Conservation (phyloP, 495 filamentous ascomycete genomes). For the Xylaria sp. region DNA sequence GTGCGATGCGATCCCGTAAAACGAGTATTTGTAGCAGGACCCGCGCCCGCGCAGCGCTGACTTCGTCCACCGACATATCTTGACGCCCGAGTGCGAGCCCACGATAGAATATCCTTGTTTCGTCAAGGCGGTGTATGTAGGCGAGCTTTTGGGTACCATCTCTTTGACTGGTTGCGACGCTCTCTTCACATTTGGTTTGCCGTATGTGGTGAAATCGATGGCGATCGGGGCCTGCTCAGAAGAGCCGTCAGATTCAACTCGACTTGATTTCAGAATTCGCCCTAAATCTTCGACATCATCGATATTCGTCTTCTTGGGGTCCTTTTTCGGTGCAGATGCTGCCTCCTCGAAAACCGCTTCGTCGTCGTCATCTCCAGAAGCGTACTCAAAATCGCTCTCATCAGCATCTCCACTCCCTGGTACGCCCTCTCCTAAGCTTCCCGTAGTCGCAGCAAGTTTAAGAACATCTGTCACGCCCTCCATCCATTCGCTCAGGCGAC, state of each 20-base stretch:
- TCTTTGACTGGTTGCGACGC: slow-evolving; percentile 67
- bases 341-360: slow-evolving; percentile 59
- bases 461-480: slow-evolving; percentile 75
- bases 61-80: slow-evolving; percentile 98
- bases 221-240: slow-evolving; percentile 63
- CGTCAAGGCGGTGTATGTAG: slow-evolving; percentile 84
- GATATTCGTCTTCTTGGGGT: slow-evolving; percentile 49
- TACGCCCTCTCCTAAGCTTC: slow-evolving; percentile 79
- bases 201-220: slow-evolving; percentile 83
- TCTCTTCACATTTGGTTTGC: slow-evolving; percentile 55
- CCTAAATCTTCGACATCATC: slow-evolving; percentile 91
- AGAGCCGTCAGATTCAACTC: slow-evolving; percentile 46
- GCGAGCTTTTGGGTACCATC: slow-evolving; percentile 91
- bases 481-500: slow-evolving; percentile 77
- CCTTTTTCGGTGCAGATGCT: slow-evolving; percentile 45
- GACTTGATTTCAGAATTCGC: slow-evolving; percentile 59
- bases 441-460: slow-evolving; percentile 63
- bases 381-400: slow-evolving; percentile 81
- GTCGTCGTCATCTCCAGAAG: slow-evolving; percentile 62
- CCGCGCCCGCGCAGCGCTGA: slow-evolving; percentile 94
- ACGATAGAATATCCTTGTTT: slow-evolving; percentile 97
- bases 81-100: slow-evolving; percentile 93
- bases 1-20: slow-evolving; percentile 95
- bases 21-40: slow-evolving; percentile 95
- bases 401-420: slow-evolving; percentile 79